Conservation (phyloP, 495 filamentous ascomycete genomes). For the Aspergillus avenaceus region DNA sequence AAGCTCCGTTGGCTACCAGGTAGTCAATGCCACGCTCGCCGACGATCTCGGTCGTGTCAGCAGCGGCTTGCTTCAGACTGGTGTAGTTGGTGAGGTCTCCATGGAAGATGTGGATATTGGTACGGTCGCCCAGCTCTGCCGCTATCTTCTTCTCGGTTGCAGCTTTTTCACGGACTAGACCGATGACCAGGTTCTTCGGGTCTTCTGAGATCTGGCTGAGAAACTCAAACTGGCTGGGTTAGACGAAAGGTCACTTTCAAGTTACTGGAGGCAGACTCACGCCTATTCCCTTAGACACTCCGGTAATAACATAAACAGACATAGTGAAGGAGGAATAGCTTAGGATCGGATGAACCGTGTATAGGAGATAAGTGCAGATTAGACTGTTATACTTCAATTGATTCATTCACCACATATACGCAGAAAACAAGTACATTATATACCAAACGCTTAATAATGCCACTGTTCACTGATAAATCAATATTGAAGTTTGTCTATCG, state of each 20-base stretch:
- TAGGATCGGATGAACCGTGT: too few relatives aligned
- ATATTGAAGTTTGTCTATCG: too few relatives aligned
- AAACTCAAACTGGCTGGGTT: slow-evolving; percentile 29
- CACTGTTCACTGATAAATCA: too few relatives aligned
- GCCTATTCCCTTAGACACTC: slow-evolving; percentile 36
- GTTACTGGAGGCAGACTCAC: slow-evolving; percentile 17
- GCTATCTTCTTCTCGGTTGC: slow-evolving; percentile 19
- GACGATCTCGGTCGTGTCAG: slow-evolving; percentile 21
- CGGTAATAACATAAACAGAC: slow-evolving; percentile 33
- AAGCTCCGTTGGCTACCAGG: slow-evolving; percentile 30
- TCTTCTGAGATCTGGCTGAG: slow-evolving; percentile 32
- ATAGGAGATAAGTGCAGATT: too few relatives aligned
- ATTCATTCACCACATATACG: too few relatives aligned
- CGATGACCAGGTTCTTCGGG: slow-evolving; percentile 33
- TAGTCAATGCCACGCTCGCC: slow-evolving; percentile 34
- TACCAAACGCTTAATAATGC: too few relatives aligned
- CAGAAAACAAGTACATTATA: too few relatives aligned
- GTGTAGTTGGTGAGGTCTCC: slow-evolving; percentile 37
- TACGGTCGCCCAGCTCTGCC: slow-evolving; percentile 23
- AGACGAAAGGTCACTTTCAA: not conserved
- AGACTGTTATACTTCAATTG: too few relatives aligned
- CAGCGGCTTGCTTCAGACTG: slow-evolving; percentile 23
- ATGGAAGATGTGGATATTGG: slow-evolving; percentile 43
- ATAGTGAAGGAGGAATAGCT: slow-evolving; percentile 50
- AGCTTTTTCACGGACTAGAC: slow-evolving; percentile 37